Base-by-base conservation (phyloP, 176 grass and related monocot genomes). In the Triticum aestivum region DNA sequence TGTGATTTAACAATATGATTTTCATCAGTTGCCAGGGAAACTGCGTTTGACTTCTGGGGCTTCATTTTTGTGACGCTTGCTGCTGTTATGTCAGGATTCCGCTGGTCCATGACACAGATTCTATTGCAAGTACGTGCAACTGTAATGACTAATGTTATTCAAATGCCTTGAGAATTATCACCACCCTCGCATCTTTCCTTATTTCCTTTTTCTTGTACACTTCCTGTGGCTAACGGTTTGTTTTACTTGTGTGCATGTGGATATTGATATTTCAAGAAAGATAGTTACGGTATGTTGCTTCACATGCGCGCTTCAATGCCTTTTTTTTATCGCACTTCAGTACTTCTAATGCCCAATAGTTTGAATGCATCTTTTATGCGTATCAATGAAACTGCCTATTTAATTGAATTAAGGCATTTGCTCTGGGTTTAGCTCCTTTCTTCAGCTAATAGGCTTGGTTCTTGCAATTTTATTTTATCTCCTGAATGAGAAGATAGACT, bases 101-200 rank as follows among this genome's bases (percentile, higher is more conserved):
- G 97, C 66, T 99, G 97, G 97, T 99, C 92, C 64, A 99, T 99
- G 97, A 99, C 97, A 84, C 97, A 99, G 52, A 96, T 99, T 86
- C 87, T 99, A 30, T 90, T 99, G 87, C 97, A 99, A 83, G 97
- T 98, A 74, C 75, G 87, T 75, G 30, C 30, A 30, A 30, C 30
- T 30, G 4, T 83, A 64, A 67, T 47, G 72, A 64, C 58, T 65
- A 79, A 39, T 62, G 20, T 23, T 56, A 79, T 45, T 65, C 11
- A 71, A 61, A 75, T 82, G 1, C 61, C 73, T 58, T 69, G 51
- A 9, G 65, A 91, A 18, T 24, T 77, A 69, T 86, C 8, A 21
- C 33, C n/a, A 81, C 45, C 21, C 61, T 41, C 54, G 15, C 12
- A 13, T 65, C 15, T 77, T 81, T 58, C 21, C 18, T 69, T 3